Evolutionary conservation across 2,329 filamentous ascomycete genomes (phyloP), one percentile per base, ranked within the genome.

Genomic region (Xylariaceae sp.): DNA sequence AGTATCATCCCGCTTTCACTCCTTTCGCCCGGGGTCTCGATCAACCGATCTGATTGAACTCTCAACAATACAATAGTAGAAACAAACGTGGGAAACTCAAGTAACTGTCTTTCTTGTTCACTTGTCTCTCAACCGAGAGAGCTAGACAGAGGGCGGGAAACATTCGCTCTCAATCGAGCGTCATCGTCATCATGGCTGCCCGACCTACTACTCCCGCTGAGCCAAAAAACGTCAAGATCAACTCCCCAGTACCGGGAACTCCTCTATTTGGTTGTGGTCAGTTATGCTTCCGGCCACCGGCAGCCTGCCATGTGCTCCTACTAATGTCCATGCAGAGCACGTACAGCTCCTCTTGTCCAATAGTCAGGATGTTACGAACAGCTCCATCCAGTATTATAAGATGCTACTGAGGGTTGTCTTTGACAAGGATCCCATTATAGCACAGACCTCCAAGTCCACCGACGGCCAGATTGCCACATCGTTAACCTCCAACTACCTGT

Each of bases 331-430:
- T 16, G 12, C 65, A 91, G 88, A 89, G 68, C 88, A 92, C 70
- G 79, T 89, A 46, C 84, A 88, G 68, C 75, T 78, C 21, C 80
- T 91, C 55, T 76, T 90, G 32, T 77, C 75, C 32, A 80, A 78
- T 63, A 78, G 74, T 43, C 80, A 83, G 58, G 81, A 85, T 58
- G 80, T 81, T 15, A 84, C 83, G 71, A 85, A 87, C 62, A 84
- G 79, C 57, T 86, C 85, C 18, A 82, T 88, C 56, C 76, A 82
- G 51, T 81, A 88, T 63, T 92, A 92, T 71, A 87, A 86, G 66
- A 80, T 82, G 65, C 81, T 89, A 55, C 75, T 91, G 37, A 79
- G 85, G 56, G 81, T 81, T 53, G 84, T 92, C 59, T 86, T 86
- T 71, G 86, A 90, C 68, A 77, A 80, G 57, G 81, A 76, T 46